A percentile compares a stretch with the other conserved stretches of the same genome.
Evolutionary conservation across 306 rosid genomes (phyloP).

Genomic region (Adenanthera pavonina): DNA sequence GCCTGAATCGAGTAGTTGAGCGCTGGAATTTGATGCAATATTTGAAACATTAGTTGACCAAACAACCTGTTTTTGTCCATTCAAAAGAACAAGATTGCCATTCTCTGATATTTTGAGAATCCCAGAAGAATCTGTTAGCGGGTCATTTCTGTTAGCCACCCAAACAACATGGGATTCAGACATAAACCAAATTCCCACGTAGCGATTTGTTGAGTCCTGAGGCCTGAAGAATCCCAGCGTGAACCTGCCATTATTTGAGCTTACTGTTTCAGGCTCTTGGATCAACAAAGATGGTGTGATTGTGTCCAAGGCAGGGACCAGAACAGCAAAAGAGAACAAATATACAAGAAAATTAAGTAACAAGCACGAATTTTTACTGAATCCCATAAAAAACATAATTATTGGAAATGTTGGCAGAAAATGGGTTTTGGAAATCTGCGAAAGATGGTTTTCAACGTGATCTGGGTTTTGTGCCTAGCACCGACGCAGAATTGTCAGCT

Average conservation of each 20-base stretch:
- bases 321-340: neutral
- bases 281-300: neutral
- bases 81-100: slow-evolving; percentile 39
- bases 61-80: slow-evolving; percentile 30
- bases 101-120: neutral
- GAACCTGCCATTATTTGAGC: neutral
- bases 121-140: neutral
- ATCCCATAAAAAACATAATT: neutral
- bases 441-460: too few relatives aligned
- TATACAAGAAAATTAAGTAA: neutral
- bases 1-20: slow-evolving; percentile 47
- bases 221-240: slow-evolving; percentile 22
- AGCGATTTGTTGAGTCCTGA: slow-evolving; percentile 15
- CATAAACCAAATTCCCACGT: slow-evolving; percentile 32
- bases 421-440: neutral
- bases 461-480: too few relatives aligned
- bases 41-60: slow-evolving; percentile 46
- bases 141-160: neutral
- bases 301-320: neutral
- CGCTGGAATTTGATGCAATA: slow-evolving; percentile 27
- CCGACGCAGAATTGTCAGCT: too few relatives aligned
- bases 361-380: neutral
- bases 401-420: neutral
- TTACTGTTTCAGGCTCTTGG: neutral
- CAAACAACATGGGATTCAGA: neutral